phyloP scores from a whole-genome alignment of 257 asterid species.

The Linaria vulgaris region DNA sequence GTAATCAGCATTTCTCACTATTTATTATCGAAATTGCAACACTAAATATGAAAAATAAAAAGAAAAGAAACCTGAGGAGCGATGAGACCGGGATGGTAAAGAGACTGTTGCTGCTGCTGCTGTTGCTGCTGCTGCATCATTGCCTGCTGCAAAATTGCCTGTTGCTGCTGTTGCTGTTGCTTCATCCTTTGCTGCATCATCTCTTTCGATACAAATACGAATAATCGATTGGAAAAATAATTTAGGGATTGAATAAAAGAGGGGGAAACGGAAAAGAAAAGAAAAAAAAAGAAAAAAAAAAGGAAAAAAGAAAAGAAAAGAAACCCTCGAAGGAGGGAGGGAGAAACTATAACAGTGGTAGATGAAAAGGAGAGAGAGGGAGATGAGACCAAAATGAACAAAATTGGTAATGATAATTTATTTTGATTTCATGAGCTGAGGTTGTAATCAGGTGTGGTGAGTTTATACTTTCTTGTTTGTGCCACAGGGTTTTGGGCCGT shows the following conservation, averaged over 20 bases:
- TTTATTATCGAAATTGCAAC: neutral
- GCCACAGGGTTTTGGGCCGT: too few species aligned
- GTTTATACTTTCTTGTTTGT: too few species aligned
- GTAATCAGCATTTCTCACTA: too few species aligned
- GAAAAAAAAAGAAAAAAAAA: constrained; percentile 1
- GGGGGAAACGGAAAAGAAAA: neutral
- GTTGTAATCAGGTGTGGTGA: too few species aligned
- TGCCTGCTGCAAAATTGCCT: constrained; percentile 79
- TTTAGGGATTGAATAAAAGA: neutral
- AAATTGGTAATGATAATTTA: neutral
- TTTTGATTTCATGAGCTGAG: too few species aligned
- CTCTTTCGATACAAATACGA: neutral
- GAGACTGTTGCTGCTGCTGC: constrained; percentile 74
- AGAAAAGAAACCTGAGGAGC: constrained; percentile 59
- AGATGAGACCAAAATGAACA: neutral
- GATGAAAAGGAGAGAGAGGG: neutral
- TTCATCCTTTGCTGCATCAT: constrained; percentile 63
- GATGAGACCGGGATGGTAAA: constrained; percentile 70
- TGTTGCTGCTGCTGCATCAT: constrained; percentile 71
- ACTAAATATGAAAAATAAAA: neutral
- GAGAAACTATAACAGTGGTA: neutral
- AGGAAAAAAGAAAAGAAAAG: neutral
- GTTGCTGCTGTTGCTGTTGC: constrained; percentile 71
- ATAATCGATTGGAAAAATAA: neutral
- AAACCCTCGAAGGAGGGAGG: constrained; percentile 11